Evolutionary conservation across 768 basidiomycete species (phyloP), one percentile per base, ranked within the genome.

Genomic region (Leccinum rimulosum): DNA sequence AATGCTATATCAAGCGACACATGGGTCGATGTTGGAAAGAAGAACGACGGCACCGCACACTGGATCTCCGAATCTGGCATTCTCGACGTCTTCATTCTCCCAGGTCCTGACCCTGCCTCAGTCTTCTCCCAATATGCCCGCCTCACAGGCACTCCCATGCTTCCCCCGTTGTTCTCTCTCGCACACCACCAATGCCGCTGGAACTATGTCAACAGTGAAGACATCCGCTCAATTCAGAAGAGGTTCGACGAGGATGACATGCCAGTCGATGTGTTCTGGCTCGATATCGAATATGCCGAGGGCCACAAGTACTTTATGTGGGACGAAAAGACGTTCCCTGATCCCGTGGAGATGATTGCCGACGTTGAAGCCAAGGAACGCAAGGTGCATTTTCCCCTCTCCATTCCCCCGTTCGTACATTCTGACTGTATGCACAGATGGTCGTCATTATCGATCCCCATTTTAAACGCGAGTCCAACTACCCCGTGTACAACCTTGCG

Each of bases 41-140:
- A 3, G 12, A 52, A 69, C 17, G 56, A 79, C 61, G 89, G 90
- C 8, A 90, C 91, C 0, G 80, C 96, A 0, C 97, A 98, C 70
- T 99, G 96, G 97, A 87, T 98, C 62, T 94, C 95, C 7, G 97
- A 99, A 74, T 94, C 93, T 4, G 97, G 97, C 48, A 95, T 98
- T 61, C 82, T 99, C 54, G 96, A 99, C 72, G 72, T 97, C 91
- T 94, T 98, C 73, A 91, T 99, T 97, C 84, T 98, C 56, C 94
- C 97, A 4, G 97, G 97, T 6, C 95, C 96, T 1, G 86, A 88
- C 0, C 87, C 93, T 10, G 76, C 82, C 8, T 87, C 91, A 3
- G 79, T 98, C 33, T 95, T 98, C 74, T 81, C 78, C 49, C 93
- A 98, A 70, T 98, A 96, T 70, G 81, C 92, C 0, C 74, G 78